Base-by-base conservation (phyloP, 176 grass and related monocot species). In the Avena sativa region DNA sequence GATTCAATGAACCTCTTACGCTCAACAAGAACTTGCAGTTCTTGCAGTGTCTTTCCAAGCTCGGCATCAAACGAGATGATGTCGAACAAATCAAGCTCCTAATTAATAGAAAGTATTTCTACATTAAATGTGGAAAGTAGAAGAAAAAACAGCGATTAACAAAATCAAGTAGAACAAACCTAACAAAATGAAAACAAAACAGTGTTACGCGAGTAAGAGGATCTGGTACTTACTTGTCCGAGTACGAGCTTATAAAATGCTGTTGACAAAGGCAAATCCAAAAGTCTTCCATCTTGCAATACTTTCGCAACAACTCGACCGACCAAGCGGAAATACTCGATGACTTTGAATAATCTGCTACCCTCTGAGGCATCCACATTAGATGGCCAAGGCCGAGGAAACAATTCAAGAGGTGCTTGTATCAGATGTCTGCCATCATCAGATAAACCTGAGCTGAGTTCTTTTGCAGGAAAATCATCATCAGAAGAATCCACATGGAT, bases 51-150 rank as follows among this genome's bases (percentile, higher is more conserved):
- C 89, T 92, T 98, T 79, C 93, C 95, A 63, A 98, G 83, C 51
- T 95, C 86, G 20, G 88, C 76, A 83, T 98, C 95, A 48, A 98
- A 95, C 46, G 91, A 92, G 59, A 93, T 55, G 50, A 98, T 98
- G 74, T 98, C 95, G 46, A 93, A 87, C 88, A 98, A 87, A 68
- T 98, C 93, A 86, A 98, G 91, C 30, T 98, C 95, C 95, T 98
- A 71, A 46, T n/a, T 34, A 80, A 80, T 10, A 28, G 57, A 91
- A 75, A 83, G 14, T 23, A 61, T 77, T 36, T 80, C 3, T 55
- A 25, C 11, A 52, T 63, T 26, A 76, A 21, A 78, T 79, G 12
- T 3, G 19, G 83, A 82, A 80, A 53, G 57, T 26, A 43, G 46
- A 80, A 19, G 46, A 52, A 6, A 25, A 28, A 19, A 79, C 72